Evolutionary conservation across 225 moss, liverwort and hornwort species (phyloP).

Genomic region (Takakia lepidozioides): DNA sequence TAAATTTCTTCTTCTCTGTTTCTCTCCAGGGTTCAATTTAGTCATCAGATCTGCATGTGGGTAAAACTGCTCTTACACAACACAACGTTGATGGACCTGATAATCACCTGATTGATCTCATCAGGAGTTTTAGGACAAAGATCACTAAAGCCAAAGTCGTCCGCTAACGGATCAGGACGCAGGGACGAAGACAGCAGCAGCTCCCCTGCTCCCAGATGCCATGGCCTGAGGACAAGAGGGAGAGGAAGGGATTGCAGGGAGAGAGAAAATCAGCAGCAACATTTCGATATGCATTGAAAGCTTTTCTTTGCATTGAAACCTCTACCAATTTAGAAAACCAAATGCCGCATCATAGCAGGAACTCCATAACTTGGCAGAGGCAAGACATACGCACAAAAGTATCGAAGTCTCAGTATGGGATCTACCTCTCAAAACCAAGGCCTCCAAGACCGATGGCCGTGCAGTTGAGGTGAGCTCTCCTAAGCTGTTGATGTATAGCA

Average conservation of each 20-base stretch:
- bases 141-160: constrained; percentile 13
- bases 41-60: no score
- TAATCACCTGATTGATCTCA: no score
- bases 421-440: constrained; percentile 23
- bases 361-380: background rate
- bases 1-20: no score
- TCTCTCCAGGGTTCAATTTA: no score
- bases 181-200: constrained; percentile 28
- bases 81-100: no score
- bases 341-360: background rate
- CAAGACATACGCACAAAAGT: background rate
- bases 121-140: no score
- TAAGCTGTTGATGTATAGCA: constrained; percentile 1
- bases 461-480: constrained; percentile 18
- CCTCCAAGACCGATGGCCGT: constrained; percentile 18
- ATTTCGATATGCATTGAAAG: constrained; percentile 1
- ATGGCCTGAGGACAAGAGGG: no score
- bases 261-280: no score
- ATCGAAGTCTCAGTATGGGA: no score
- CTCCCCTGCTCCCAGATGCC: constrained; percentile 16
- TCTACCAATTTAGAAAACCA: background rate
- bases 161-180: constrained; percentile 14
- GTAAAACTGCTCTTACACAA: no score
- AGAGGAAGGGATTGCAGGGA: no score
- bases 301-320: background rate